A percentile compares a stretch with the other conserved stretches of the same genome.
Evolutionary conservation across 257 asterid genomes (phyloP).

Genomic region (Penstemon davidsonii): DNA sequence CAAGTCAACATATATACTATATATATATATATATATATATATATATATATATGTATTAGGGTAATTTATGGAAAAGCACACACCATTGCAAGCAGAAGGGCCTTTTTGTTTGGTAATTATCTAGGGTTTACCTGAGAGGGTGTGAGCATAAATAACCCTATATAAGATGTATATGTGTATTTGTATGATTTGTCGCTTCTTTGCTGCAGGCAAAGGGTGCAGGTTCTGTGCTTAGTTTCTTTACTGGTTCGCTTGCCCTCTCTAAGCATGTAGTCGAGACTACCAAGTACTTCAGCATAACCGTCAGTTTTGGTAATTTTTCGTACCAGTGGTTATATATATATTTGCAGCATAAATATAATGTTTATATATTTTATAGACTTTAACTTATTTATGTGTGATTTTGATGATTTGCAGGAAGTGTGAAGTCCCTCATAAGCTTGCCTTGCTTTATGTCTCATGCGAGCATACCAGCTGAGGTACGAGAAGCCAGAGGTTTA

Average conservation of each 20-base stretch:
- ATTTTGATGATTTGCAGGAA: constrained; percentile 41
- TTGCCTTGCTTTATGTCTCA: constrained; percentile 89
- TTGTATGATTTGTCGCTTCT: constrained; percentile 3
- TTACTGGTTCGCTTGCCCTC: constrained; percentile 78
- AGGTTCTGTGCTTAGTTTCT: constrained; percentile 86
- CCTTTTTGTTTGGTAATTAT: too few relatives aligned
- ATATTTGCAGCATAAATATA: not conserved
- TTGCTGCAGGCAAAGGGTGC: constrained; percentile 87
- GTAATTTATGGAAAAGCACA: too few relatives aligned
- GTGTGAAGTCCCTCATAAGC: constrained; percentile 82
- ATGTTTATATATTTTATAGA: too few relatives aligned
- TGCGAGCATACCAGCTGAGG: constrained; percentile 64
- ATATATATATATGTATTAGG: too few relatives aligned
- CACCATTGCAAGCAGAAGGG: too few relatives aligned
- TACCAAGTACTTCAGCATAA: constrained; percentile 74
- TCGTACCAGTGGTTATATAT: not conserved
- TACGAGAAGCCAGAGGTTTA: constrained; percentile 70
- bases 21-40: too few relatives aligned
- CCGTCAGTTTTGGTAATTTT: constrained; percentile 82
- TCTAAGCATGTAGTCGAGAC: constrained; percentile 81
- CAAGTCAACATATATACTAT: too few relatives aligned
- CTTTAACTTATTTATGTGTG: not conserved
- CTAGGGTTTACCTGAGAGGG: too few relatives aligned
- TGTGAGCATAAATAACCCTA: too few relatives aligned
- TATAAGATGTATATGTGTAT: not conserved